These are phyloP conservation scores for Ustilago vetiveriae DNA, from an alignment of 1,284 basidiomycete genomes.

Conservation along the genomic window DNA sequence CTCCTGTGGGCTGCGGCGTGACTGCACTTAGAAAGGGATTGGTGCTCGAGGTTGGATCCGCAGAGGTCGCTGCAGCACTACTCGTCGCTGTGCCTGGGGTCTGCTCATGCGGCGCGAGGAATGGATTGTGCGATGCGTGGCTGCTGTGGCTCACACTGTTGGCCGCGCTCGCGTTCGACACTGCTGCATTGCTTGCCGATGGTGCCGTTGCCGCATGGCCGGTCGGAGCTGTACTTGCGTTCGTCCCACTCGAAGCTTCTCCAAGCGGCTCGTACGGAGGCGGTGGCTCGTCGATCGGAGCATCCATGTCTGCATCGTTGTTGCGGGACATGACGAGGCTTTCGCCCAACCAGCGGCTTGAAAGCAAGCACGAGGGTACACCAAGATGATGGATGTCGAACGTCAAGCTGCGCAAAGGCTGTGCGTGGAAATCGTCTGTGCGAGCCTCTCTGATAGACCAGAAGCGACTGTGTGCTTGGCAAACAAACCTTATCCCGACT, in stretches of 20 bases:
- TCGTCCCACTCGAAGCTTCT: neutral
- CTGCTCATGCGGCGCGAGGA: conserved; percentile 19
- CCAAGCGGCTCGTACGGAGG: conserved; percentile 38
- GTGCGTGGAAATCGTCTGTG: too few species aligned
- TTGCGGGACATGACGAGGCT: conserved; percentile 16
- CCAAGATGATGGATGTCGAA: too few species aligned
- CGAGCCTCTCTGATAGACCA: too few species aligned
- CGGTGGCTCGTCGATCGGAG: conserved; percentile 37
- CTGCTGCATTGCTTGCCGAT: neutral
- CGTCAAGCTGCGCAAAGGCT: neutral
- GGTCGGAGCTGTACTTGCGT: too few species aligned
- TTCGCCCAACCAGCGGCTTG: neutral
- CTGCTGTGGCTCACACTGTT: neutral
- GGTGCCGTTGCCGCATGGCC: neutral
- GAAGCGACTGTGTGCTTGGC: too few species aligned
- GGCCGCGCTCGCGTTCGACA: neutral
- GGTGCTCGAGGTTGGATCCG: conserved; percentile 6
- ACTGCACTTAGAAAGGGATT: conserved; percentile 23
- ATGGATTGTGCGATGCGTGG: conserved; percentile 19
- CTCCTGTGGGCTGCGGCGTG: conserved; percentile 11
- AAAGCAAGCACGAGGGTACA: neutral
- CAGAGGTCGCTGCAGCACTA: neutral
- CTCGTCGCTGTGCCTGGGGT: neutral
- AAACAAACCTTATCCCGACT: too few species aligned
- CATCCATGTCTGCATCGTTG: conserved; percentile 22